Evolutionary conservation across 1,284 basidiomycete genomes (phyloP), one percentile per base, ranked within the genome.

Genomic region (Ustilago nuda): DNA sequence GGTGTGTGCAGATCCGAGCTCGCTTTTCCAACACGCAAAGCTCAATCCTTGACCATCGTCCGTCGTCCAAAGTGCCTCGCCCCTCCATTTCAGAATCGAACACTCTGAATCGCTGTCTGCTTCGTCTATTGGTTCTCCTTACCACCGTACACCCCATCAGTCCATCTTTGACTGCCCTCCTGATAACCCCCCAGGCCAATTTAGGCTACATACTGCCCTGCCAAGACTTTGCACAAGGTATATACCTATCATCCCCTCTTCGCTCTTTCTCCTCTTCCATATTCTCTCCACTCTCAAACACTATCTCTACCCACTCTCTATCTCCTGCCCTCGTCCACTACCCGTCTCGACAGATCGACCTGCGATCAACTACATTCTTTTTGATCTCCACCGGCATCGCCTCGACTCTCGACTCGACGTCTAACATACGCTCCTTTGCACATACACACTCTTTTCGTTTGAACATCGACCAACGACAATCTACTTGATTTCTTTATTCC

Each of bases 341-440:
- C 41, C 43, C 36, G 35, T 33, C 23, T 50, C 60, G 11, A 45
- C 60, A 39, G 19, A 63, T 56, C 69, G 56, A 59, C 46, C 32
- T 41, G 23, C 48, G 64, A 52, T 63, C 64, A 46, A 66, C 56
- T 64, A 72, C 69, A 63, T 54, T 72, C 69, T 60, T 72, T 71
- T 62, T 37, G n/a, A 45, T 19, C 43, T 52, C 58, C 43, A 30
- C 50, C 65, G 33, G 56, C 58, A n/a, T 60, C 55, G 60, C 50
- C 37, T 61, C 56, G 64, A n/a, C 64, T 56, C 43, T 54, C 51
- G 32, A 50, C 50, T 63, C 64, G 64, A 66, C 56, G 39, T 57
- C 52, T 46, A 55, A 58, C 64, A 72, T 64, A 72, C 69, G 64
- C 64, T 72, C 69, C 52, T 72, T 72, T 72, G 69, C 69, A 72